phyloP scores from a whole-genome alignment of 768 basidiomycete genomes.

The Pleurotus cornucopiae region DNA sequence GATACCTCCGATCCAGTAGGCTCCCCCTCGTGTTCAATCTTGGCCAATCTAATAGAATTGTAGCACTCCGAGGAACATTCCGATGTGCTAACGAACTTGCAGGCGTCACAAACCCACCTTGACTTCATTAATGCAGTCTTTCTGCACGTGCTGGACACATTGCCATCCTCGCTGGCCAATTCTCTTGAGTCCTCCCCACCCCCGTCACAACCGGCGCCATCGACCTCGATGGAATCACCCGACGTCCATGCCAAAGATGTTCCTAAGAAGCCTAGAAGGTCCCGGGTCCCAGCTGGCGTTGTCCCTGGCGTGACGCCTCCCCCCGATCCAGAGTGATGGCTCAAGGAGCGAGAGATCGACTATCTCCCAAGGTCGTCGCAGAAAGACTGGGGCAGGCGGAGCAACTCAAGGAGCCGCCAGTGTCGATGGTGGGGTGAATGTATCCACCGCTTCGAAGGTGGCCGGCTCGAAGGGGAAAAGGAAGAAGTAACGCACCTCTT shows the following conservation, averaged over 20 bases:
- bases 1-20: constrained; percentile 75
- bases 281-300: constrained; percentile 73
- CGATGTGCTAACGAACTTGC: constrained; percentile 82
- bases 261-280: constrained; percentile 50
- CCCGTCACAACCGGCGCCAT: constrained; percentile 45
- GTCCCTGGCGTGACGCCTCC: constrained; percentile 76
- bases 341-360: constrained; percentile 76
- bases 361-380: constrained; percentile 49
- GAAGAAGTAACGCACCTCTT: constrained; percentile 43
- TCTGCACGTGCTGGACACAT: constrained; percentile 55
- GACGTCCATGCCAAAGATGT: constrained; percentile 20
- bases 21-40: constrained; percentile 12
- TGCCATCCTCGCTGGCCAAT: constrained; percentile 47
- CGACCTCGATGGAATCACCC: constrained; percentile 26
- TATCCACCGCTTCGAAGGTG: constrained; percentile 30
- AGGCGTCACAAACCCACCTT: constrained; percentile 75
- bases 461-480: constrained; percentile 60
- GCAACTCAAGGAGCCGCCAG: constrained; percentile 65
- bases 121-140: constrained; percentile 79
- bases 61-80: constrained; percentile 85
- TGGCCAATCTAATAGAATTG: constrained; percentile 4
- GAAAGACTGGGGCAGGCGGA: constrained; percentile 39
- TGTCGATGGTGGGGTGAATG: constrained; percentile 29
- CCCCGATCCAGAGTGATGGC: constrained; percentile 86
- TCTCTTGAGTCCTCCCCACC: constrained; percentile 53